Conservation (phyloP, 305 asterid species). For the Solanum hybrid region DNA sequence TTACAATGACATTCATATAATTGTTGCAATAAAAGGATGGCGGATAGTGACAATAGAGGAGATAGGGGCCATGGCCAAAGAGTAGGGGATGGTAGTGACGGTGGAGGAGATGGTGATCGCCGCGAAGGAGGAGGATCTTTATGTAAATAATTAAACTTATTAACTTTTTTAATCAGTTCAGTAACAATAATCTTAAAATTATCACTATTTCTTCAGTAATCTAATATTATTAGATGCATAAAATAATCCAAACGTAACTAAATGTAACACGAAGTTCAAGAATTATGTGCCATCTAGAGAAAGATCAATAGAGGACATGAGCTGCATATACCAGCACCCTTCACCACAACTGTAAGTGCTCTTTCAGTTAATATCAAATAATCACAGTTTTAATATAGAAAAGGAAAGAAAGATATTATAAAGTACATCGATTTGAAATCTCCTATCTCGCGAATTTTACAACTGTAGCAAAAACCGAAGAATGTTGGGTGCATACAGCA, state of each 20-base stretch:
- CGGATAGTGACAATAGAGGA: not conserved
- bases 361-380: not conserved
- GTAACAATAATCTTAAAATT: not conserved
- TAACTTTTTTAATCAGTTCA: not conserved
- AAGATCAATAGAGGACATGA: not conserved
- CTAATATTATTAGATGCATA: not conserved
- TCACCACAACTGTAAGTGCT: not conserved
- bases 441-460: not conserved
- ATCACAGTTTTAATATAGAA: not conserved
- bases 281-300: not conserved
- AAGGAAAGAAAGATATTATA: not conserved
- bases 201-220: not conserved
- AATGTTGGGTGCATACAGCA: not conserved
- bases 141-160: not conserved
- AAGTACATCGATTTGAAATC: not conserved
- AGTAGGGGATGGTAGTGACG: not conserved
- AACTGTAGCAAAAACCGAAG: not conserved
- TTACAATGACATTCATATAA: no score
- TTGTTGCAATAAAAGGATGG: not conserved
- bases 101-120: not conserved
- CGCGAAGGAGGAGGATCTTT: not conserved
- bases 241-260: not conserved
- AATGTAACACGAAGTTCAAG: not conserved
- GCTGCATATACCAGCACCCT: not conserved
- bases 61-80: not conserved